These are phyloP conservation scores for Zalaria sp. DNA, from an alignment of 2,329 filamentous ascomycete genomes.

Conservation along the genomic window DNA sequence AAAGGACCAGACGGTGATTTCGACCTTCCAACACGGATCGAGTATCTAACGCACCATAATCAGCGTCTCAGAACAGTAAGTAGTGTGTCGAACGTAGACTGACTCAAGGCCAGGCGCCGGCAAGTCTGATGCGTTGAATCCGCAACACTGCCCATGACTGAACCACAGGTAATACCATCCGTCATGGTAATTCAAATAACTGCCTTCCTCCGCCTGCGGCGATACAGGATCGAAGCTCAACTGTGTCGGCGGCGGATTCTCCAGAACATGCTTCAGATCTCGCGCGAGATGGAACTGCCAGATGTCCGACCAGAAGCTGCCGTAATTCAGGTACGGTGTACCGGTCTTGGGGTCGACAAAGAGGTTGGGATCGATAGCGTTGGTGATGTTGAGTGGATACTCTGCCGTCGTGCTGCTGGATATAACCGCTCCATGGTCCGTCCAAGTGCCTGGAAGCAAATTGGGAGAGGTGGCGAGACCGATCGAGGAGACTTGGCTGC, in stretches of 20 bases:
- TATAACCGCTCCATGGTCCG: conserved; percentile 46
- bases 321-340: conserved; percentile 43
- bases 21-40: conserved; percentile 49
- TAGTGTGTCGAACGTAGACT: neutral
- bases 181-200: conserved; percentile 40
- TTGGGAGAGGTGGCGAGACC: conserved; percentile 39
- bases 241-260: conserved; percentile 30
- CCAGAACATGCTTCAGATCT: conserved; percentile 34
- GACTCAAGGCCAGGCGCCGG: conserved; percentile 48
- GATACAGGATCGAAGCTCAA: conserved; percentile 39
- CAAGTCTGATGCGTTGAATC: conserved; percentile 32
- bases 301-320: conserved; percentile 54
- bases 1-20: conserved; percentile 37
- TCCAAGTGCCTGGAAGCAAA: conserved; percentile 43
- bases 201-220: conserved; percentile 41
- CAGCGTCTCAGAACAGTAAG: neutral
- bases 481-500: conserved; percentile 46
- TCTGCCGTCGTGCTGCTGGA: conserved; percentile 15
- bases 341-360: conserved; percentile 23
- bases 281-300: conserved; percentile 41
- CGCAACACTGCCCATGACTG: conserved; percentile 47
- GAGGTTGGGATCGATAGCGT: conserved; percentile 37
- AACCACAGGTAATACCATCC: conserved; percentile 53
- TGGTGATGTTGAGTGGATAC: conserved; percentile 20
- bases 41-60: conserved; percentile 29